Base-by-base conservation (phyloP, 148 eudicot species). In the Pouteria glomerata region DNA sequence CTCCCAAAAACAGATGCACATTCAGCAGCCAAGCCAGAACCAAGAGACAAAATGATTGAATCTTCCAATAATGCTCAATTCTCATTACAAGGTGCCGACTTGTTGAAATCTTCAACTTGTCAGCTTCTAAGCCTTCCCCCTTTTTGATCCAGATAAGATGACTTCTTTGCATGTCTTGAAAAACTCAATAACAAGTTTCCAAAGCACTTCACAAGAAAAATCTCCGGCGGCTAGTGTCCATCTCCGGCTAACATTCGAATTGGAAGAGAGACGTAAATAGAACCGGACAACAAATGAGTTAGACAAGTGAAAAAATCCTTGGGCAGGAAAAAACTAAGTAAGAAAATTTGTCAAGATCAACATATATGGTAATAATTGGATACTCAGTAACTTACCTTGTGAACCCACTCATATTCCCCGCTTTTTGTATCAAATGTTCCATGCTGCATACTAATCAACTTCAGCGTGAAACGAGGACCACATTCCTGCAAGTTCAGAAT, bases 171-270 rank as follows among this genome's bases (percentile, higher is more conserved):
- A 63, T 29, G 16, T 8, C 21, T 59, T 14, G 13, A 51, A 45
- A 68, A 69, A 26, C 31, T 57, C 42, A 27, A 21, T 39, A 23
- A 8, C 27, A 1, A 55, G 19, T 39, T 58, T 33, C 21, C 29
- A 51, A 62, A 72, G 55, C 80, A 59, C 1, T 7, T 89, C 73
- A 94, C 81, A 94, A 79, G 89, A 94, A 94, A 81, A 94, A 94
- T 63, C 97, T 87, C 77, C 98, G 82, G 63, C 98, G 88, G 79
- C 98, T 94, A 7, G 97, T 94, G 75, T 91, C 98, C 98, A 94
- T 91, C 57, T 94, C 97, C 70, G 96, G 87, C 98, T 94, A 86
- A 57, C 53, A 66, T 35, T 73, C 57, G 57, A 33, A 47, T 15
- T 14, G 37, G 34, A 53, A 62, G 29, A 10, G 37, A 61, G 60